These are phyloP conservation scores for Erodium maritimum DNA, from an alignment of 345 rosid species.

Conservation along the genomic window DNA sequence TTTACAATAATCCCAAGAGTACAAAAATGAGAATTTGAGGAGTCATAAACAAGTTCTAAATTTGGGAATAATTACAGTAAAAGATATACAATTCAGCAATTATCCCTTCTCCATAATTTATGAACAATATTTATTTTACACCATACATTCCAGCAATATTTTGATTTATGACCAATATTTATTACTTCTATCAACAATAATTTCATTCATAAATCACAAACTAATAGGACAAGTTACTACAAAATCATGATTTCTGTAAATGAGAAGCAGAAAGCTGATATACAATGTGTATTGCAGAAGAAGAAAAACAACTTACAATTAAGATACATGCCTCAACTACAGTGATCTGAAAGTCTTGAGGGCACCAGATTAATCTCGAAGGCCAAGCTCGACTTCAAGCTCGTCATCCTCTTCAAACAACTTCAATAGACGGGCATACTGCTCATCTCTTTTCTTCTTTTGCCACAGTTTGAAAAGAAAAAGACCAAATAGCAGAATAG, in stretches of 20 bases:
- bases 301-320: neutral
- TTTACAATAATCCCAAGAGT: no score
- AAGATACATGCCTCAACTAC: neutral
- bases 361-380: slow-evolving; percentile 23
- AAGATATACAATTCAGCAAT: no score
- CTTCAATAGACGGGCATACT: slow-evolving; percentile 32
- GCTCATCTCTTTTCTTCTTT: slow-evolving; percentile 36
- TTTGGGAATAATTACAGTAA: no score
- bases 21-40: no score
- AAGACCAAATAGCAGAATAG: slow-evolving; percentile 17
- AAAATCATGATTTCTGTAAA: neutral
- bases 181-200: neutral
- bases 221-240: neutral
- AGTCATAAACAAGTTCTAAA: no score
- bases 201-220: neutral
- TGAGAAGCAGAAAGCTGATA: neutral
- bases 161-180: neutral
- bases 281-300: neutral
- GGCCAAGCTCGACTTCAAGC: slow-evolving; percentile 39
- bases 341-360: neutral
- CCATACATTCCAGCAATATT: neutral
- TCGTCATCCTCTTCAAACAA: slow-evolving; percentile 43
- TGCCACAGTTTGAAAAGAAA: slow-evolving; percentile 32
- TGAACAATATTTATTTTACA: no score
- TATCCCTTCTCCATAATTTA: no score